These are phyloP conservation scores for Mycosarcoma mackinlayi DNA, from an alignment of 1,284 basidiomycete genomes.

Conservation along the genomic window DNA sequence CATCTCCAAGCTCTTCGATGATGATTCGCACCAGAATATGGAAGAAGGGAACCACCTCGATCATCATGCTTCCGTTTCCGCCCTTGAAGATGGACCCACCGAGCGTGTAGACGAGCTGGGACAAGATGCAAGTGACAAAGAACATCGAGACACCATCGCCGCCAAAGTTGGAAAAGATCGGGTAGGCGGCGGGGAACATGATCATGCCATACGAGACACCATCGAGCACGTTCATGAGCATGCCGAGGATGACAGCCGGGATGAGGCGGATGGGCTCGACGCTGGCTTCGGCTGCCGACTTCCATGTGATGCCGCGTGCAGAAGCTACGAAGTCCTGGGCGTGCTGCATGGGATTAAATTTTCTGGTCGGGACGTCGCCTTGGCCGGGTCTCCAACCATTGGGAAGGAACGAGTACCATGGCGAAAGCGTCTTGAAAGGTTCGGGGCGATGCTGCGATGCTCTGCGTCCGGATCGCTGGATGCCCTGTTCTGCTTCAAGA, in stretches of 20 bases:
- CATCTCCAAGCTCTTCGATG: conserved; percentile 78
- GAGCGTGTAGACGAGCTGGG: conserved; percentile 84
- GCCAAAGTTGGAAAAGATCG: conserved; percentile 83
- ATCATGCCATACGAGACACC: conserved; percentile 84
- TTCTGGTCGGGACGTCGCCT: conserved; percentile 17
- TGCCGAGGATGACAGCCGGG: conserved; percentile 87
- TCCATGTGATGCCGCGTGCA: conserved; percentile 47
- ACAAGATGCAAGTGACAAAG: conserved; percentile 74
- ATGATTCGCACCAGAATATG: conserved; percentile 88
- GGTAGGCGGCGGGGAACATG: conserved; percentile 81
- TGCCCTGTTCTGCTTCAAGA: conserved; percentile 23
- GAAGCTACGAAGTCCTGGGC: conserved; percentile 21
- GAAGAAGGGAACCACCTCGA: conserved; percentile 92
- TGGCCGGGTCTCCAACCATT: conserved; percentile 32
- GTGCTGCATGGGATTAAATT: conserved; percentile 14
- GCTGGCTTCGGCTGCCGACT: conserved; percentile 42
- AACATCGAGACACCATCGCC: conserved; percentile 88
- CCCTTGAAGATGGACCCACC: conserved; percentile 85
- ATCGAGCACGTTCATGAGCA: conserved; percentile 89
- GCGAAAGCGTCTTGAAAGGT: conserved; percentile 25
- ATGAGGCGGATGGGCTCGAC: conserved; percentile 60
- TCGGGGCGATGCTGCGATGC: conserved; percentile 34
- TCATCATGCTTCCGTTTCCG: conserved; percentile 96
- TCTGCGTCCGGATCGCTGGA: conserved; percentile 13
- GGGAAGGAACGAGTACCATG: conserved; percentile 44